Percentiles rank a stretch among this genome's conserved stretches.
Conservation (phyloP, 768 basidiomycete genomes). For the Aureoboletus auriporus region DNA sequence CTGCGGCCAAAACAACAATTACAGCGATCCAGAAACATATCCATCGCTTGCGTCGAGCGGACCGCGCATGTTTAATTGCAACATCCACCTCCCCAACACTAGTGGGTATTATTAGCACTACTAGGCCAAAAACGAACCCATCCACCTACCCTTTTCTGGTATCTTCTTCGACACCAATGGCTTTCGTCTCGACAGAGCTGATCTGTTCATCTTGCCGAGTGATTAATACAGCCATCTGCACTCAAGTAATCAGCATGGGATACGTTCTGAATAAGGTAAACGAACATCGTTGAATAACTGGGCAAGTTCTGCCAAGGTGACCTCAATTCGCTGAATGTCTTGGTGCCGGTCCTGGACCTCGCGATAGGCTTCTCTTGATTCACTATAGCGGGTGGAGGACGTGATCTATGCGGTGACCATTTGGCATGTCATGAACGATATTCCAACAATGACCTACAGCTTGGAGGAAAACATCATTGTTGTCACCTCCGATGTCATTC, state of each 20-base stretch:
- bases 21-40: slow-evolving; percentile 73
- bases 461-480: slow-evolving; percentile 72
- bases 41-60: slow-evolving; percentile 79
- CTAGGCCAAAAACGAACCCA: not conserved
- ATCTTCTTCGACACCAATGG: slow-evolving; percentile 59
- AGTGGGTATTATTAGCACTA: not conserved
- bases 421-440: not conserved
- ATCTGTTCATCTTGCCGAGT: slow-evolving; percentile 80
- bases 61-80: slow-evolving; percentile 65
- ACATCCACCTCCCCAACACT: slow-evolving; percentile 61
- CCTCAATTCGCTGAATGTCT: slow-evolving; percentile 81
- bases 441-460: slow-evolving; percentile 40
- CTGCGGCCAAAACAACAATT: slow-evolving; percentile 50
- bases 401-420: slow-evolving; percentile 46
- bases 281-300: slow-evolving; percentile 82
- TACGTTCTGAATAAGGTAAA: not conserved
- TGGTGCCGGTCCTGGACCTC: slow-evolving; percentile 89
- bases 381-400: slow-evolving; percentile 76
- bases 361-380: slow-evolving; percentile 74
- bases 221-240: slow-evolving; percentile 73
- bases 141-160: slow-evolving; percentile 63
- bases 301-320: slow-evolving; percentile 83
- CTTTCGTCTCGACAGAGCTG: slow-evolving; percentile 56
- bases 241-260: slow-evolving; percentile 1
- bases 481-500: slow-evolving; percentile 54